These are phyloP conservation scores for Pisolithus orientalis DNA, from an alignment of 768 basidiomycete species.

Conservation along the genomic window DNA sequence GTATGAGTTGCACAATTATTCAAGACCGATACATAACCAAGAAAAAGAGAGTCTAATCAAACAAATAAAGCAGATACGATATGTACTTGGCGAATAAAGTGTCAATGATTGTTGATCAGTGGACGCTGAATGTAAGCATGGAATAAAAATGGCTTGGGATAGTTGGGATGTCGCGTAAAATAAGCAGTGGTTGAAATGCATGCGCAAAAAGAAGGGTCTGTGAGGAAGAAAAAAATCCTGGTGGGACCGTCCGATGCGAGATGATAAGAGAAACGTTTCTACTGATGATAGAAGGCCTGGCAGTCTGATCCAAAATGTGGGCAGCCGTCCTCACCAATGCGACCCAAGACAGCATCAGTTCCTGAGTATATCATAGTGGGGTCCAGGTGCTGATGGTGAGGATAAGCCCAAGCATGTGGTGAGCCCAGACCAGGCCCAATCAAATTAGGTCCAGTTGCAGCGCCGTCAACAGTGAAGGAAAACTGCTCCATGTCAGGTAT, in stretches of 20 bases:
- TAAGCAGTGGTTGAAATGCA: not conserved
- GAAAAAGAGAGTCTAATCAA: not conserved
- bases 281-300: conserved; percentile 27
- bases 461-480: conserved; percentile 32
- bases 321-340: conserved; percentile 32
- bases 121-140: not conserved
- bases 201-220: not conserved
- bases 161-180: too few species aligned
- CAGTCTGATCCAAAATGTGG: conserved; percentile 42
- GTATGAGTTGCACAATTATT: not conserved
- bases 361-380: conserved; percentile 26
- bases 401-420: conserved; percentile 24
- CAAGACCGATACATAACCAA: not conserved
- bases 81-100: not conserved
- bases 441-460: conserved; percentile 11
- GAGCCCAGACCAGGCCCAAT: conserved; percentile 6
- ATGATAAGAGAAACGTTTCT: not conserved
- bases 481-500: conserved; percentile 47
- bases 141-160: not conserved
- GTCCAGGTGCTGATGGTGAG: conserved; percentile 14
- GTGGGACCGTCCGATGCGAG: not conserved
- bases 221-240: not conserved
- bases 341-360: conserved; percentile 25
- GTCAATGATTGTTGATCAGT: not conserved
- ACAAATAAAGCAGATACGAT: not conserved